A percentile compares a stretch with the other conserved stretches of the same genome.
Evolutionary conservation across 352 stramenopile genomes (phyloP).

Genomic region (Globisporangium okanoganense): DNA sequence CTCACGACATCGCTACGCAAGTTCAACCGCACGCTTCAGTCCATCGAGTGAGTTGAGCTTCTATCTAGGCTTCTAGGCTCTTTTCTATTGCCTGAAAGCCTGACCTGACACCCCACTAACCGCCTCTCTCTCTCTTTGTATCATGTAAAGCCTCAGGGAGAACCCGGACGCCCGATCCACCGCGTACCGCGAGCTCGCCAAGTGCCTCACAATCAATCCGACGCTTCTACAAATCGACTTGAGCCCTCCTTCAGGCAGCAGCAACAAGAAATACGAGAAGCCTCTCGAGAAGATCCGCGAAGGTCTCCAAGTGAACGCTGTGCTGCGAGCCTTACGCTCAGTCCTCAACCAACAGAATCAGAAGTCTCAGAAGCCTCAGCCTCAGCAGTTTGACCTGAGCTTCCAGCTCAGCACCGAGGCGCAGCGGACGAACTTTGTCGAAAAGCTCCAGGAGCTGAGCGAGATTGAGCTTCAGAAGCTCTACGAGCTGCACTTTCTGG

Average conservation of each 20-base stretch:
- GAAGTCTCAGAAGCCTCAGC: not conserved
- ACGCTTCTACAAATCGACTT: conserved; percentile 26
- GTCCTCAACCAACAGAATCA: not conserved
- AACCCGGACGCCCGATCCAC: conserved; percentile 42
- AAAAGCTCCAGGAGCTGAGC: conserved; percentile 58
- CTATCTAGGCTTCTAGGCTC: not conserved
- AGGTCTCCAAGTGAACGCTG: conserved; percentile 39
- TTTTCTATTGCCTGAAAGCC: not conserved
- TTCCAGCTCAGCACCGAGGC: conserved; percentile 12
- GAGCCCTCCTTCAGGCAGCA: conserved; percentile 13
- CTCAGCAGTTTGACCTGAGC: not conserved
- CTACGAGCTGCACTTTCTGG: conserved; percentile 32
- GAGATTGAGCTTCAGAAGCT: conserved; percentile 47
- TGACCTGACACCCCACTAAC: not conserved
- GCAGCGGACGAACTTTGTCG: conserved; percentile 60
- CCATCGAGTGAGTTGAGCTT: conserved; percentile 24
- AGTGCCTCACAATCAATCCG: conserved; percentile 43
- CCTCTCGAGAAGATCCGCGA: conserved; percentile 18
- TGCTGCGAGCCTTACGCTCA: conserved; percentile 15
- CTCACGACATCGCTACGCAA: conserved; percentile 31
- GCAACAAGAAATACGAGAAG: conserved; percentile 24
- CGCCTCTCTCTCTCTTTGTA: conserved; percentile 1
- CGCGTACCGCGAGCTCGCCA: conserved; percentile 40
- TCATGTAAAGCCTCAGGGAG: conserved; percentile 21
- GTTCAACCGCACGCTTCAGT: conserved; percentile 46